These are phyloP conservation scores for Neurospora tetrasperma DNA, from an alignment of 495 filamentous ascomycete genomes.

Conservation along the genomic window DNA sequence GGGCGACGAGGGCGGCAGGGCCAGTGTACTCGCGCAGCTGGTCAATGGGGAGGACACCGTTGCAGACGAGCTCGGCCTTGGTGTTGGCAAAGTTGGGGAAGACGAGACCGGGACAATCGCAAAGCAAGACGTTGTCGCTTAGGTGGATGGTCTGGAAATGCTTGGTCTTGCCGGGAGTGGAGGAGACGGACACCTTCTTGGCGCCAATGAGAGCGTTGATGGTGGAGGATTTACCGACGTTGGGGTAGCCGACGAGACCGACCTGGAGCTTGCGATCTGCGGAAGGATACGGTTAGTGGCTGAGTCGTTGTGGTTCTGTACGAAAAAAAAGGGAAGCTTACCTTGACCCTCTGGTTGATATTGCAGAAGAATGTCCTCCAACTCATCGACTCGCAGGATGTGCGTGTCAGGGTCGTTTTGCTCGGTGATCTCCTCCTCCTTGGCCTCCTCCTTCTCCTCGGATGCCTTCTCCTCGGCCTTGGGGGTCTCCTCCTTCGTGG, in stretches of 20 bases:
- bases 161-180: conserved; percentile 97
- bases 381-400: conserved; percentile 83
- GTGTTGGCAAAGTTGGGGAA: conserved; percentile 97
- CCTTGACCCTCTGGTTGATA: conserved; percentile 52
- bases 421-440: conserved; percentile 18
- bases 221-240: conserved; percentile 97
- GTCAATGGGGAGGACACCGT: conserved; percentile 93
- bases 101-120: conserved; percentile 97
- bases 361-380: conserved; percentile 78
- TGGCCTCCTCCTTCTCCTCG: conserved; percentile 30
- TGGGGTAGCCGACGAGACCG: conserved; percentile 95
- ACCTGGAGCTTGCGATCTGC: conserved; percentile 67
- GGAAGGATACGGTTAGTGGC: not conserved
- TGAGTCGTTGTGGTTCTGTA: not conserved
- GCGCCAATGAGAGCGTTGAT: conserved; percentile 97
- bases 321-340: conserved; percentile 15
- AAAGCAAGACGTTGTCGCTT: conserved; percentile 77
- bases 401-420: conserved; percentile 52
- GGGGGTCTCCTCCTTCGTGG: conserved; percentile 12
- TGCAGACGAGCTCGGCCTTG: conserved; percentile 92
- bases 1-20: conserved; percentile 75
- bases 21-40: conserved; percentile 92
- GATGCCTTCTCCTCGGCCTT: conserved; percentile 31
- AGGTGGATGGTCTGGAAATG: conserved; percentile 98
- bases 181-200: conserved; percentile 96